These are phyloP conservation scores for Acanthamoeba triangularis DNA, from an alignment of 208 protist genomes.

Conservation along the genomic window DNA sequence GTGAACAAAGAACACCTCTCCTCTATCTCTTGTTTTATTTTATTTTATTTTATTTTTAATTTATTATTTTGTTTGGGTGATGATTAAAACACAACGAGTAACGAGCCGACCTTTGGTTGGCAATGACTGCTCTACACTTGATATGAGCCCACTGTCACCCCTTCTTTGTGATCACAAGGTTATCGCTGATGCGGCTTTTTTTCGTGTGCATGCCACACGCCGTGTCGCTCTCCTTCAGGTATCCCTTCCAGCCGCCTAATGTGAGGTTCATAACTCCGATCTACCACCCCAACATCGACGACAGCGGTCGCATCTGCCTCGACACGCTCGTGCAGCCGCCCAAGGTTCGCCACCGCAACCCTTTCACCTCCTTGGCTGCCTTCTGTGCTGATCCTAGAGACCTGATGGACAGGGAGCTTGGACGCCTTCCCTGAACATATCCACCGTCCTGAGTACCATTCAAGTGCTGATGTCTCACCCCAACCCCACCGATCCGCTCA, in stretches of 20 bases:
- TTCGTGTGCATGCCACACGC: not conserved
- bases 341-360: slow-evolving; percentile 29
- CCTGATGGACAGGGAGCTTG: slow-evolving; percentile 77
- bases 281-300: slow-evolving; percentile 95
- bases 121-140: slow-evolving; percentile 40
- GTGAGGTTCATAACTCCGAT: slow-evolving; percentile 91
- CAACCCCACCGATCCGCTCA: slow-evolving; percentile 88
- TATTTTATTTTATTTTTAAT: not conserved
- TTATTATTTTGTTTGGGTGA: not conserved
- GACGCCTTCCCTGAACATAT: slow-evolving; percentile 84
- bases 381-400: not conserved
- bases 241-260: slow-evolving; percentile 93
- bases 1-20: not conserved
- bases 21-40: not conserved
- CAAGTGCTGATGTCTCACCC: slow-evolving; percentile 85
- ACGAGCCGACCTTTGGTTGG: not conserved
- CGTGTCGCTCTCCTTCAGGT: slow-evolving; percentile 72
- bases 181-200: not conserved
- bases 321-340: slow-evolving; percentile 91
- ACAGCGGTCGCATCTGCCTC: slow-evolving; percentile 92
- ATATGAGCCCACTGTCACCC: not conserved
- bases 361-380: not conserved
- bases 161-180: not conserved
- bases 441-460: slow-evolving; percentile 84
- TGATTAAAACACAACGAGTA: not conserved